Percentiles rank a stretch among this genome's conserved stretches.
Evolutionary conservation across 2,329 filamentous ascomycete genomes (phyloP).

Genomic region (Alternaria gaisen): DNA sequence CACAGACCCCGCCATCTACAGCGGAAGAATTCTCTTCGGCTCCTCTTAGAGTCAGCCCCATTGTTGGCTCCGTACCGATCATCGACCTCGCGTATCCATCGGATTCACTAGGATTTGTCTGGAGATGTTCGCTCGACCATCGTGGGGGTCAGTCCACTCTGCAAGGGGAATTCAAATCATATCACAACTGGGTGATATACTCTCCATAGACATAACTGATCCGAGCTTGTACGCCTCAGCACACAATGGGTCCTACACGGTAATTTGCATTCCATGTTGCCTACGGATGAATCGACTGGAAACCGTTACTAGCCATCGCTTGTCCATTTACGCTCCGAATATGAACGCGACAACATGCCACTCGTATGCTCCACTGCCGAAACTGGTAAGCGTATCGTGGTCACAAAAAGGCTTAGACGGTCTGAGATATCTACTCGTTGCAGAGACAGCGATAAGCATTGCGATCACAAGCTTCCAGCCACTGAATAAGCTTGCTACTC

Average conservation of each 20-base stretch:
- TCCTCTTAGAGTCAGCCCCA: neutral
- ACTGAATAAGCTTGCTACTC: too few species aligned
- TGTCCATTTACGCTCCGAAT: neutral
- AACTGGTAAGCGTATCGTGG: neutral
- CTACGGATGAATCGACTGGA: neutral
- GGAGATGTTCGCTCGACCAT: neutral
- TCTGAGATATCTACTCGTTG: neutral
- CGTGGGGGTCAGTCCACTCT: too few species aligned
- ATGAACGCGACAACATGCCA: neutral
- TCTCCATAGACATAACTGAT: neutral
- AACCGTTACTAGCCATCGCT: neutral
- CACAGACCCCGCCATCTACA: neutral
- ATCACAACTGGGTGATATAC: too few species aligned
- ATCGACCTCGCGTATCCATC: neutral
- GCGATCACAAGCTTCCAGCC: neutral
- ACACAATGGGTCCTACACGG: neutral
- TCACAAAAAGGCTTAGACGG: neutral
- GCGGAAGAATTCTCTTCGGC: neutral
- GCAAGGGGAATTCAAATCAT: neutral
- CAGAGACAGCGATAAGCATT: neutral
- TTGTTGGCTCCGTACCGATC: neutral
- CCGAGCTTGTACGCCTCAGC: neutral
- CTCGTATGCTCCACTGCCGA: neutral
- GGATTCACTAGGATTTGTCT: neutral
- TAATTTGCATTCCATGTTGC: neutral